These are phyloP conservation scores for Adenanthera pavonina DNA, from an alignment of 306 rosid genomes.

Conservation along the genomic window DNA sequence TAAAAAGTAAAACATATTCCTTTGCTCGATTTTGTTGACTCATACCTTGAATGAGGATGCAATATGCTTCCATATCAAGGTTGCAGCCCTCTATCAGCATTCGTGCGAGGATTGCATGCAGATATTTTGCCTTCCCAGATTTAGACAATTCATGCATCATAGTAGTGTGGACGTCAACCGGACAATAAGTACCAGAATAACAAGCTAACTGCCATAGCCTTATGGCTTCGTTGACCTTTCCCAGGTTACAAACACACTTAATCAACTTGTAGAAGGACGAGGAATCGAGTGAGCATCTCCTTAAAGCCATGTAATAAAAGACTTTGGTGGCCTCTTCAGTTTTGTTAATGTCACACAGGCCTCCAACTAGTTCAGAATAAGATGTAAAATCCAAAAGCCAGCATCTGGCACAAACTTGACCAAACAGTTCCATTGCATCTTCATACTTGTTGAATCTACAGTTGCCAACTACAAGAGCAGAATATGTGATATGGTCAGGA, in stretches of 20 bases:
- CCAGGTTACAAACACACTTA: constrained; percentile 60
- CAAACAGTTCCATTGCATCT: constrained; percentile 64
- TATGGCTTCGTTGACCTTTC: constrained; percentile 58
- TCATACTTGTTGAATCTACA: constrained; percentile 61
- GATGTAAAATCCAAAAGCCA: constrained; percentile 72
- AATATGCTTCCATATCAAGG: constrained; percentile 64
- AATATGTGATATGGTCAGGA: constrained; percentile 64
- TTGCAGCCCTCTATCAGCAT: constrained; percentile 64
- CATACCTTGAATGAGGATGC: constrained; percentile 68
- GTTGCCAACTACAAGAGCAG: constrained; percentile 75
- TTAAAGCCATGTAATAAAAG: constrained; percentile 69
- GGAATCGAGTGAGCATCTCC: constrained; percentile 57
- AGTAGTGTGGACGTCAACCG: constrained; percentile 52
- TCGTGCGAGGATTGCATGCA: constrained; percentile 57
- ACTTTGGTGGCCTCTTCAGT: constrained; percentile 61
- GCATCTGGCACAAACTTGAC: constrained; percentile 45
- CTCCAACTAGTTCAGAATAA: constrained; percentile 69
- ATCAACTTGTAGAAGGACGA: constrained; percentile 64
- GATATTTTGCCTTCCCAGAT: constrained; percentile 47
- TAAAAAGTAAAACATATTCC: constrained; percentile 63
- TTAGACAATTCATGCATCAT: constrained; percentile 63
- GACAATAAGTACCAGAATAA: constrained; percentile 58
- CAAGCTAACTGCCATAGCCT: constrained; percentile 59
- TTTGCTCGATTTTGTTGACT: constrained; percentile 52
- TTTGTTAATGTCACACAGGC: constrained; percentile 63